Percentiles rank a stretch among this genome's conserved stretches.
These are phyloP conservation scores for Ceratocystis papillata DNA, from an alignment of 2,329 filamentous ascomycete species.

Conservation along the genomic window DNA sequence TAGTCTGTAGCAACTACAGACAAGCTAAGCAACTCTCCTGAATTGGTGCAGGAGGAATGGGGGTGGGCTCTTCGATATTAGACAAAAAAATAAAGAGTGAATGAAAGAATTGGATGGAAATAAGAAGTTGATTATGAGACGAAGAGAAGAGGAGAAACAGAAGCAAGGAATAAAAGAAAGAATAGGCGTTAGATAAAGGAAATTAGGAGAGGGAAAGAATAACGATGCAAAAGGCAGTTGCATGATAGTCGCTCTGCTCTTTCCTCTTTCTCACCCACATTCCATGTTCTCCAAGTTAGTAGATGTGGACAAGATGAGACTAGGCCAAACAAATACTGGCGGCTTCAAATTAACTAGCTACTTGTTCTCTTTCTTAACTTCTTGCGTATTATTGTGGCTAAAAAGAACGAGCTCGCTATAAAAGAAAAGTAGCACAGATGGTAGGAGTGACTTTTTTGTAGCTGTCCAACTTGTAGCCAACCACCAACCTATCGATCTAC, in stretches of 20 bases:
- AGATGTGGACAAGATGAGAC: background rate
- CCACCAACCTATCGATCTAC: background rate
- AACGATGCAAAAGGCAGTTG: constrained; percentile 1
- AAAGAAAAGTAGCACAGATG: background rate
- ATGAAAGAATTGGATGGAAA: background rate
- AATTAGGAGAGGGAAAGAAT: background rate
- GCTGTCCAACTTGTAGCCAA: no score
- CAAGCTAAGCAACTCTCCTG: constrained; percentile 10
- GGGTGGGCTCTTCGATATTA: background rate
- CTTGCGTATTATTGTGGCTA: background rate
- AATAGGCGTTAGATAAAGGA: background rate
- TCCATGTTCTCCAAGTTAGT: background rate
- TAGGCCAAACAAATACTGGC: background rate
- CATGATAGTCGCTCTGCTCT: background rate
- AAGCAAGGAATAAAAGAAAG: background rate
- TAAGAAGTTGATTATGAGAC: background rate
- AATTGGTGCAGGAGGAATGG: constrained; percentile 7
- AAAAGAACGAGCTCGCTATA: background rate
- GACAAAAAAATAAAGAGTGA: background rate
- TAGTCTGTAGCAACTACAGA: constrained; percentile 3
- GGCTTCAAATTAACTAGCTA: background rate
- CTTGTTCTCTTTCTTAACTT: background rate
- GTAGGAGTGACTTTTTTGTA: background rate
- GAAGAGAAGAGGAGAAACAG: background rate
- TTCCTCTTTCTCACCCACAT: background rate